These are phyloP conservation scores for Chamaecrista fasciculata DNA, from an alignment of 306 rosid genomes.

Conservation along the genomic window DNA sequence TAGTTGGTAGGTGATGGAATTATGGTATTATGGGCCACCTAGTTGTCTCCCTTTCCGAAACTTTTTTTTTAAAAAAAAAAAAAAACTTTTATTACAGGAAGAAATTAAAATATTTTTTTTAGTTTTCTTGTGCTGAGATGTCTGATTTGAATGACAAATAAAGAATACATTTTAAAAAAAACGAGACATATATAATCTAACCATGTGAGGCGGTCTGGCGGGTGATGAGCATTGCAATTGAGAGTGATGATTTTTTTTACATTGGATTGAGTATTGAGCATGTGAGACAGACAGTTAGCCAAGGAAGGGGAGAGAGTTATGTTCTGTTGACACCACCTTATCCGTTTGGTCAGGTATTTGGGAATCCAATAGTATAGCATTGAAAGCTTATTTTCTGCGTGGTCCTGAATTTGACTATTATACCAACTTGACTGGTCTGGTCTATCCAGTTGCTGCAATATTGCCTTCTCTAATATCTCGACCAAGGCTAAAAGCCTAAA, in stretches of 20 bases:
- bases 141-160: background rate
- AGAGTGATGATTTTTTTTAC: background rate
- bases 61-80: background rate
- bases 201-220: no score
- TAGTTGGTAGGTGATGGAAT: slow-evolving; percentile 27
- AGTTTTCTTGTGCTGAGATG: slow-evolving; percentile 8
- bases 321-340: slow-evolving; percentile 3
- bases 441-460: background rate
- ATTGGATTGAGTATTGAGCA: background rate
- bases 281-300: no score
- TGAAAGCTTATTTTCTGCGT: no score
- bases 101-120: background rate
- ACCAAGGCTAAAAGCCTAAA: background rate
- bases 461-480: background rate
- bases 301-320: no score
- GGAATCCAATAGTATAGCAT: background rate
- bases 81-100: background rate
- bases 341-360: slow-evolving; percentile 24
- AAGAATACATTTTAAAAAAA: background rate
- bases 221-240: background rate
- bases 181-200: background rate
- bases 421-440: background rate
- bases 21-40: background rate
- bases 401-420: slow-evolving; percentile 5
- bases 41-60: background rate